Conservation (phyloP, 2,329 filamentous ascomycete genomes). For the Penicillium brevicompactum region DNA sequence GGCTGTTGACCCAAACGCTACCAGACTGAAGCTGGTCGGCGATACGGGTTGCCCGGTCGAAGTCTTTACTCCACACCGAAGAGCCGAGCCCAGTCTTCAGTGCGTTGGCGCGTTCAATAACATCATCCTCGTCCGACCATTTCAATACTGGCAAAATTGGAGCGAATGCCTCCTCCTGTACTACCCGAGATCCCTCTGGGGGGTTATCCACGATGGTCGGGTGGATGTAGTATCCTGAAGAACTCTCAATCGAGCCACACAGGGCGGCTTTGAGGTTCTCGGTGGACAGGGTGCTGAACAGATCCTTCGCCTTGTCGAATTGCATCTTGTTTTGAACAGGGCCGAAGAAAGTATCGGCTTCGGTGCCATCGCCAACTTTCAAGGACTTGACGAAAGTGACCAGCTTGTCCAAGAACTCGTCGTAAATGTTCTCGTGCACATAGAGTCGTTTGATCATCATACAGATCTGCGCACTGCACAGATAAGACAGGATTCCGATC, state of each 20-base stretch:
- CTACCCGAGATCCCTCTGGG: constrained; percentile 57
- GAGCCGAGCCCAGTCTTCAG: constrained; percentile 57
- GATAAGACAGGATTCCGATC: constrained; percentile 53
- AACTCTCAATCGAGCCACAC: constrained; percentile 49
- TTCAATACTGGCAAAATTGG: constrained; percentile 66
- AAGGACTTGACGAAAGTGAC: constrained; percentile 49
- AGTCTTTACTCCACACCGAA: constrained; percentile 60
- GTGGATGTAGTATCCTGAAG: constrained; percentile 59
- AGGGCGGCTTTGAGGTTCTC: constrained; percentile 56
- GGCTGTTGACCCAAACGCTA: constrained; percentile 61
- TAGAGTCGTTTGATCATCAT: constrained; percentile 62
- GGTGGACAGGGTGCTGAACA: constrained; percentile 58
- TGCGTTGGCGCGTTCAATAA: constrained; percentile 58
- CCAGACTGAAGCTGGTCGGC: constrained; percentile 59
- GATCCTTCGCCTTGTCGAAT: constrained; percentile 60
- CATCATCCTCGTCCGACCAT: constrained; percentile 64
- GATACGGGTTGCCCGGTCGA: constrained; percentile 54
- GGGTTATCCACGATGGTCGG: constrained; percentile 63
- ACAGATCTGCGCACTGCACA: constrained; percentile 59
- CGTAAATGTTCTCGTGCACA: constrained; percentile 63
- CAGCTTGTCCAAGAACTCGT: constrained; percentile 54
- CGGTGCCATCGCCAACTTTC: constrained; percentile 41
- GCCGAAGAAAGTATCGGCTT: constrained; percentile 54
- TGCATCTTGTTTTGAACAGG: constrained; percentile 69
- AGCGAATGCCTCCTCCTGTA: constrained; percentile 63